A percentile compares a stretch with the other conserved stretches of the same genome.
Evolutionary conservation across 148 eudicot genomes (phyloP).

Genomic region (Spergularia marina): DNA sequence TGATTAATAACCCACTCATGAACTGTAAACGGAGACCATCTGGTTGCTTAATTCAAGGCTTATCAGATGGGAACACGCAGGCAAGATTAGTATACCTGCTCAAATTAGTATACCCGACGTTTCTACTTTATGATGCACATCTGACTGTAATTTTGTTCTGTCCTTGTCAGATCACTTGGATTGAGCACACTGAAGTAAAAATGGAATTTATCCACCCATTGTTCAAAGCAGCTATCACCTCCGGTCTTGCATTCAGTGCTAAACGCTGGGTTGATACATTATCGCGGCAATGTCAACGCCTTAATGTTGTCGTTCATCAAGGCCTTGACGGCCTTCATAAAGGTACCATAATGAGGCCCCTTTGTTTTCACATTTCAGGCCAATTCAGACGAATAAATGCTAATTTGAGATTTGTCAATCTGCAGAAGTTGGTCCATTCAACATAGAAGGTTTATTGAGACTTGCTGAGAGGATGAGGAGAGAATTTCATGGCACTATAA

Average conservation of each 20-base stretch:
- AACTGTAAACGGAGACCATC: constrained; percentile 49
- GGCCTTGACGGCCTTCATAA: constrained; percentile 3
- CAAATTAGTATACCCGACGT: neutral
- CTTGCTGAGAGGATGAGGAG: constrained; percentile 47
- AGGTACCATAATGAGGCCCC: constrained; percentile 18
- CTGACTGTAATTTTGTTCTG: neutral
- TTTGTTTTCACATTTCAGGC: neutral
- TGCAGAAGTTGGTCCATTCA: constrained; percentile 17
- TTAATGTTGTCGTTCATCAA: constrained; percentile 18
- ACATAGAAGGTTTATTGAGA: constrained; percentile 32
- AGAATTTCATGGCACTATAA: constrained; percentile 33
- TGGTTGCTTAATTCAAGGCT: constrained; percentile 58
- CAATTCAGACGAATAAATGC: neutral
- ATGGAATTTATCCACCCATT: constrained; percentile 19
- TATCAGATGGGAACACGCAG: constrained; percentile 41
- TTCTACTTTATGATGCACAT: neutral
- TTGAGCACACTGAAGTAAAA: constrained; percentile 46
- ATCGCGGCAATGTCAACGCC: constrained; percentile 31
- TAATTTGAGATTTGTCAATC: neutral
- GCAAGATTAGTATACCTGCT: constrained; percentile 12
- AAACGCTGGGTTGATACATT: constrained; percentile 50
- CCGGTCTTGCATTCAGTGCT: constrained; percentile 43
- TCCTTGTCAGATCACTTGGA: constrained; percentile 46
- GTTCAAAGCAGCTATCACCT: constrained; percentile 28
- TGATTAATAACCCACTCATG: constrained; percentile 37